Evolutionary conservation across 2,329 filamentous ascomycete species (phyloP), one percentile per base, ranked within the genome.

Genomic region (Berkeleyomyces basicola): DNA sequence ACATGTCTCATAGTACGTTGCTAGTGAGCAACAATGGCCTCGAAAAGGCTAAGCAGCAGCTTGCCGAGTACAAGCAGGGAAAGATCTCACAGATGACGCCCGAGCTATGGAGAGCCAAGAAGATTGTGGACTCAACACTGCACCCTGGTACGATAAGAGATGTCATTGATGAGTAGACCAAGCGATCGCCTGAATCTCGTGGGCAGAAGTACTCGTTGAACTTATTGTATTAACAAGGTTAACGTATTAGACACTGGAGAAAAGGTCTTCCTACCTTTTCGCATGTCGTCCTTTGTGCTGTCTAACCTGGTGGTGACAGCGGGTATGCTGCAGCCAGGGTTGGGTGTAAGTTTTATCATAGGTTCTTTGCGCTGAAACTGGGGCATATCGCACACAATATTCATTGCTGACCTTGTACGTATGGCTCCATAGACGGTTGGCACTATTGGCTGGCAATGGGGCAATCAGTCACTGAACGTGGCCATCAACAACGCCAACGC

Each of bases 401-500:
- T 7, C 7, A n/a, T n/a, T 36, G 68, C 65, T 65, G 46, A 66
- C 62, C n/a, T 42, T 14, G 58, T 36, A 43, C 42, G 6, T 7
- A 39, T 16, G 43, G 33, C 40, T 16, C 49, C 31, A 55, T 67
- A 87, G 80, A 96, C 86, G 53, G 81, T 82, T 49, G 93, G 92
- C 61, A 96, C 90, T 4, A 79, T 97, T 44, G 85, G 86, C 67
- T 99, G 93, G 93, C 93, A 99, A 76, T 83, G 96, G 64, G 83
- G 88, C 68, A 99, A 99, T 75, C 93, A 99, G 77, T 96, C 91
- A 10, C 85, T 99, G 69, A 99, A 99, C 73, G 93, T 99, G 37
- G 92, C 90, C 68, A 92, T 99, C 79, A 99, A 99, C 80, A 90
- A 84, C 72, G 88, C 92, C 71, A 99, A 99, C 73, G 90, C 92